phyloP scores from a whole-genome alignment of 2,329 filamentous ascomycete species.

The Neofusicoccum ribis region DNA sequence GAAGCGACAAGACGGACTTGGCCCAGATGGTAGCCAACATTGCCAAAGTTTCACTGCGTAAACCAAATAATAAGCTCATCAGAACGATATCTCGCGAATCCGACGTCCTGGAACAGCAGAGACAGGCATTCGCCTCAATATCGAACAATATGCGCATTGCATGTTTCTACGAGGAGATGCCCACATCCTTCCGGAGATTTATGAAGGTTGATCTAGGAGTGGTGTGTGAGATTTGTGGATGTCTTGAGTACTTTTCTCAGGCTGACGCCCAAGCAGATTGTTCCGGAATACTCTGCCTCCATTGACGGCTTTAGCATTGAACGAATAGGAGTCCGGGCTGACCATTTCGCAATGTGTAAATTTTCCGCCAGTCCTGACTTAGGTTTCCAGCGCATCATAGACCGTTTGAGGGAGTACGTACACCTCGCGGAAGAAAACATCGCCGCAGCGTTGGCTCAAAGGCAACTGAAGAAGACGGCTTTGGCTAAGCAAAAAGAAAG shows the following conservation, averaged over 20 bases:
- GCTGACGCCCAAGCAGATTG: not conserved
- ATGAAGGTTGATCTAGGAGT: not conserved
- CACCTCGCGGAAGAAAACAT: not conserved
- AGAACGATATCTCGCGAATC: not conserved
- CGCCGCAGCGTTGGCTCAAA: not conserved
- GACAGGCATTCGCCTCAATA: not conserved
- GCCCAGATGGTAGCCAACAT: not conserved
- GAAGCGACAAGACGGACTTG: not conserved
- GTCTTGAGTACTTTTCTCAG: not conserved
- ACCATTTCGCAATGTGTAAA: not conserved
- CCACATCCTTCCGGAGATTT: not conserved
- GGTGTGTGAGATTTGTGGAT: not conserved
- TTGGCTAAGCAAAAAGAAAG: not conserved
- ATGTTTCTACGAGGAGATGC: not conserved
- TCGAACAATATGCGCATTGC: not conserved
- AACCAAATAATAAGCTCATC: not conserved
- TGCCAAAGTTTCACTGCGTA: not conserved
- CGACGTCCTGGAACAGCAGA: not conserved
- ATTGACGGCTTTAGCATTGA: not conserved
- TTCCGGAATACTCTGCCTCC: not conserved
- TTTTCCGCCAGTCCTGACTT: not conserved
- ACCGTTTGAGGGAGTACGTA: not conserved
- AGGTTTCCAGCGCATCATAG: not conserved
- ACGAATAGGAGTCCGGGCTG: not conserved
- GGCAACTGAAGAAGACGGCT: no score